Evolutionary conservation across 768 basidiomycete genomes (phyloP), one percentile per base, ranked within the genome.

Genomic region (Leccinum subtestaceum): DNA sequence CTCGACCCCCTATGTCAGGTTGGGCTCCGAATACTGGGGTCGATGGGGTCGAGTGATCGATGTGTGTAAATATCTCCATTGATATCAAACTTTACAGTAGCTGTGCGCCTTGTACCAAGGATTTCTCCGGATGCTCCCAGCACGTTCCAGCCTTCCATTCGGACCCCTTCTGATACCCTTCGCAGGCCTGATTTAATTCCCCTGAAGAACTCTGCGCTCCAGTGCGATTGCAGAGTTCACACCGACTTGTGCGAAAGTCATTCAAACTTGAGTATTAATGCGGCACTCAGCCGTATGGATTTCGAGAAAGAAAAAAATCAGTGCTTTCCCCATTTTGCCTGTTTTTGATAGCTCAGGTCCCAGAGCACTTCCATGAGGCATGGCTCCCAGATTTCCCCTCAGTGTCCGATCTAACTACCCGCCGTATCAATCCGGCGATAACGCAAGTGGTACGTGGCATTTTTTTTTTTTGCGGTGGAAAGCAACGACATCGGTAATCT

Each of bases 1-100:
- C 13, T 34, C 52, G 46, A 50, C 59, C 52, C 51, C 47, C 56
- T 52, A 60, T 56, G 57, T 62, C 57, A 66, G 25, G 52, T 52
- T 57, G 46, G 52, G 27, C 29, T 61, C 59, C 47, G 36, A 52
- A 60, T 17, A 51, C 38, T 52, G 61, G 67, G 53, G n/a, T 53
- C 21, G 38, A 69, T 55, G 58, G 51, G 56, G 52, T 45, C 49
- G 34, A 29, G 43, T 53, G 48, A 51, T 50, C 56, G 50, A 62
- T 58, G 60, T 53, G 55, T 67, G 63, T 68, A 68, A 58, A 50
- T 58, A 55, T 53, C 36, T 17, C 52, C 49, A 56, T 43, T 62
- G 52, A 54, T 59, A 53, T 61, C 57, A 61, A 71, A 62, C 67
- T 56, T 60, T 65, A 19, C 47, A 45, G 36, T 59, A 38, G 45